A percentile compares a stretch with the other conserved stretches of the same genome.
These are phyloP conservation scores for Pichia sp. DNA, from an alignment of 1,139 yeast genomes.

Conservation along the genomic window DNA sequence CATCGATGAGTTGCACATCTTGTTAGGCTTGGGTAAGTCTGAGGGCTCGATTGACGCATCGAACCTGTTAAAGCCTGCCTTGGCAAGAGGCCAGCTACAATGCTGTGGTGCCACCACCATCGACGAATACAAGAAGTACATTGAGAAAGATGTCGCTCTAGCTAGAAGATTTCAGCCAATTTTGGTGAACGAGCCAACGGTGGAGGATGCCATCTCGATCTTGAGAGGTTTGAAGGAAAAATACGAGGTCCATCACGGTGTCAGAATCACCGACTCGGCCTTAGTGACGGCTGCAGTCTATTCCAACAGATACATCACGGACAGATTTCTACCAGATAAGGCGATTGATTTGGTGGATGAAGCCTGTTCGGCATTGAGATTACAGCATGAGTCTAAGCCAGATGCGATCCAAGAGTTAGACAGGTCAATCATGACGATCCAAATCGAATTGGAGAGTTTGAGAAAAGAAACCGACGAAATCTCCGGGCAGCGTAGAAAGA, in stretches of 20 bases:
- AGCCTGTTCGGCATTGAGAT: constrained; percentile 89
- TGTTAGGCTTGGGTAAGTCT: constrained; percentile 88
- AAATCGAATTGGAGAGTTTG: constrained; percentile 88
- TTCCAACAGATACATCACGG: constrained; percentile 87
- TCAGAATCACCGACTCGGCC: constrained; percentile 89
- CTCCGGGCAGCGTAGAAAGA: constrained; percentile 66
- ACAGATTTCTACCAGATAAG: constrained; percentile 88
- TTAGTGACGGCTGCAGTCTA: constrained; percentile 90
- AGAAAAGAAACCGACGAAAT: constrained; percentile 87
- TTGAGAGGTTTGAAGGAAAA: constrained; percentile 89
- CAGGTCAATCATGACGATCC: constrained; percentile 86
- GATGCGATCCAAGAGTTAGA: constrained; percentile 89
- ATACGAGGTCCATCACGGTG: constrained; percentile 98
- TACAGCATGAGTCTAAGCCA: constrained; percentile 96
- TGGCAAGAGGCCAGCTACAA: constrained; percentile 89
- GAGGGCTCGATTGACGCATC: constrained; percentile 97
- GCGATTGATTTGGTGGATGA: constrained; percentile 96
- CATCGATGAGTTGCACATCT: constrained; percentile 87
- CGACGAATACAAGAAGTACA: constrained; percentile 86
- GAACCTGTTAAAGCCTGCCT: constrained; percentile 84
- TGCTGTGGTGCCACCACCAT: constrained; percentile 98
- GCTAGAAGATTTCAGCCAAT: constrained; percentile 95
- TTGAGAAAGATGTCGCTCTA: constrained; percentile 95
- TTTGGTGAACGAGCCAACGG: constrained; percentile 82
- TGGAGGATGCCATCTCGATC: constrained; percentile 86